Evolutionary conservation across 2,329 filamentous ascomycete genomes (phyloP).

Genomic region (Scolecobasidium constrictum): DNA sequence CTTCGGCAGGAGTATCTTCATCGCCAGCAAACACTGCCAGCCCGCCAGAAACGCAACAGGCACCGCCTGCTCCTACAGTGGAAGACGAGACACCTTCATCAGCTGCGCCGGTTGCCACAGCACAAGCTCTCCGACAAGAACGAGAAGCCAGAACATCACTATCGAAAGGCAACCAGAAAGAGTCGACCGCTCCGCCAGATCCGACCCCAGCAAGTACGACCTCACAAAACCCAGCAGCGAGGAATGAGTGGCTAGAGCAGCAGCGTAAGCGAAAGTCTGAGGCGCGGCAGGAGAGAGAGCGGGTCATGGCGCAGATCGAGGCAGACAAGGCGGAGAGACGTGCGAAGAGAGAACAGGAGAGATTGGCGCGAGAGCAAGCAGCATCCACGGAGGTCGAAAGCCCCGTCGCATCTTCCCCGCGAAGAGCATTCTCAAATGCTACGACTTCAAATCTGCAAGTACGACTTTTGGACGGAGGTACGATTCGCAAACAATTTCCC

Average conservation of each 20-base stretch:
- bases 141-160: slow-evolving; percentile 12
- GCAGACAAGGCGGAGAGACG: slow-evolving; percentile 50
- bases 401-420: not conserved
- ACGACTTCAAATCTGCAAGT: slow-evolving; percentile 49
- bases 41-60: not conserved
- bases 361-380: not conserved
- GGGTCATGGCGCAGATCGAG: slow-evolving; percentile 65
- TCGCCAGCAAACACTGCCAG: not conserved
- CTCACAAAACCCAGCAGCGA: slow-evolving; percentile 26
- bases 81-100: not conserved
- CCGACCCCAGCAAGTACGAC: slow-evolving; percentile 20
- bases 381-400: not conserved
- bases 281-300: slow-evolving; percentile 55
- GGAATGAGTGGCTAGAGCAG: slow-evolving; percentile 34
- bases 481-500: slow-evolving; percentile 61
- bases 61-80: slow-evolving; percentile 7
- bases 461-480: slow-evolving; percentile 73
- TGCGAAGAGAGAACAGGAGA: slow-evolving; percentile 8
- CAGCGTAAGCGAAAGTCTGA: slow-evolving; percentile 52
- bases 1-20: not conserved
- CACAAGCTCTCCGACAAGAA: slow-evolving; percentile 8
- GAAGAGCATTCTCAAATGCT: slow-evolving; percentile 14
- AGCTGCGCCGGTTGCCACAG: slow-evolving; percentile 4
- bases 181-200: slow-evolving; percentile 15
- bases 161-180: not conserved